A percentile compares a stretch with the other conserved stretches of the same genome.
phyloP scores from a whole-genome alignment of 352 stramenopile genomes.

The Phytophthora palmivora region DNA sequence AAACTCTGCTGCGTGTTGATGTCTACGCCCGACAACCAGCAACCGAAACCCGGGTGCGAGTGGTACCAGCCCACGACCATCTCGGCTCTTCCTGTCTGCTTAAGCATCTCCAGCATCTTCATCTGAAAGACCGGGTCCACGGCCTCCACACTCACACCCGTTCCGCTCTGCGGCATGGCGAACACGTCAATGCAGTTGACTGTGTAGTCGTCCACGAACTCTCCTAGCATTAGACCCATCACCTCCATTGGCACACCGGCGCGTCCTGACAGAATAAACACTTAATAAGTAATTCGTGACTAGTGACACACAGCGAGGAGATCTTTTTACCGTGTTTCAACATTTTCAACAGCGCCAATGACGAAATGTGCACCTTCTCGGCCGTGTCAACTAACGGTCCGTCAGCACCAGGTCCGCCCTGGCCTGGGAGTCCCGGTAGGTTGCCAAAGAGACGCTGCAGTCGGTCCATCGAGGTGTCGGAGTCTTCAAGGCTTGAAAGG shows the following conservation, averaged over 20 bases:
- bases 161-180: constrained; percentile 98
- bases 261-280: constrained; percentile 57
- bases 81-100: constrained; percentile 96
- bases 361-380: constrained; percentile 99
- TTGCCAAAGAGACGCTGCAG: constrained; percentile 89
- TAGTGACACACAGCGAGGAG: not conserved
- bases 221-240: constrained; percentile 99
- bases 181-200: constrained; percentile 99
- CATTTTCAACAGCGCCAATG: constrained; percentile 99
- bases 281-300: constrained; percentile 8
- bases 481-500: constrained; percentile 32
- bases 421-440: constrained; percentile 74
- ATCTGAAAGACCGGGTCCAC: constrained; percentile 99
- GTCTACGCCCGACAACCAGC: constrained; percentile 99
- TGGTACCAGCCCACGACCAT: constrained; percentile 99
- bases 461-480: constrained; percentile 65
- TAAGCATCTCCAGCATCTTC: constrained; percentile 99
- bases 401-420: constrained; percentile 82
- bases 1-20: constrained; percentile 99
- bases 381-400: constrained; percentile 96
- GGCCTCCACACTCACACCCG: constrained; percentile 96
- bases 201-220: constrained; percentile 99
- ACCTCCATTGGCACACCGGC: constrained; percentile 99
- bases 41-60: constrained; percentile 99
- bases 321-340: constrained; percentile 95